A percentile compares a stretch with the other conserved stretches of the same genome.
These are phyloP conservation scores for Diplocarpon rosae DNA, from an alignment of 2,329 filamentous ascomycete genomes.

Conservation along the genomic window DNA sequence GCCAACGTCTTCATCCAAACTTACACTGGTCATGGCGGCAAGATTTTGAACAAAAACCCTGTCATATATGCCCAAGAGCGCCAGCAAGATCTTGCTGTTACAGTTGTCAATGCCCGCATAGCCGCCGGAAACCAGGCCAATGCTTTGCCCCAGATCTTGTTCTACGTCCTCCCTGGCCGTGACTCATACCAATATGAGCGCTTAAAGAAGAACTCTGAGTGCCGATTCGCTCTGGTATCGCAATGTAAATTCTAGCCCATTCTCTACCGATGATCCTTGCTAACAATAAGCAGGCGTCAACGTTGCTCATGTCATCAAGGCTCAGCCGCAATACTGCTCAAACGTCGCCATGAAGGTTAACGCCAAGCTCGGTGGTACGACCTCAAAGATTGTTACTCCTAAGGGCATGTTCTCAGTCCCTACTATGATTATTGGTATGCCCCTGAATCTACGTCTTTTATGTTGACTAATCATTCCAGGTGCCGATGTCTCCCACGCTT, in stretches of 20 bases:
- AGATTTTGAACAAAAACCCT: constrained; percentile 35
- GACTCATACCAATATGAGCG: constrained; percentile 66
- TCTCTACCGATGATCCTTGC: neutral
- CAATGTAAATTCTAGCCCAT: constrained; percentile 38
- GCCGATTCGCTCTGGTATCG: constrained; percentile 69
- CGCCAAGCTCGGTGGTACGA: constrained; percentile 81
- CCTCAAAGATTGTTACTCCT: constrained; percentile 32
- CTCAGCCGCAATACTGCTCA: constrained; percentile 73
- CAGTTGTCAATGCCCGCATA: constrained; percentile 9
- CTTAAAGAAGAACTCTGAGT: constrained; percentile 84
- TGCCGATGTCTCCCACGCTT: constrained; percentile 78
- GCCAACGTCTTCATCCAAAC: constrained; percentile 48
- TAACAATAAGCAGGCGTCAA: constrained; percentile 48
- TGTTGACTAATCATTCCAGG: constrained; percentile 57
- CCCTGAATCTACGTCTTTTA: neutral
- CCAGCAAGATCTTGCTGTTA: constrained; percentile 9
- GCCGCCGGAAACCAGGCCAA: constrained; percentile 16
- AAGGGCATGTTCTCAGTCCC: constrained; percentile 36
- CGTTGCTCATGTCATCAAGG: constrained; percentile 53
- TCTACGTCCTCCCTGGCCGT: constrained; percentile 66
- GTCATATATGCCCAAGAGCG: constrained; percentile 27
- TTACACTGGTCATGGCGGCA: constrained; percentile 51
- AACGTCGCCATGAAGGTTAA: constrained; percentile 98
- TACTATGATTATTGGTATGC: constrained; percentile 65
- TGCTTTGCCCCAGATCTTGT: constrained; percentile 55